These are phyloP conservation scores for Echinosophora koreensis DNA, from an alignment of 306 rosid genomes.

Conservation along the genomic window DNA sequence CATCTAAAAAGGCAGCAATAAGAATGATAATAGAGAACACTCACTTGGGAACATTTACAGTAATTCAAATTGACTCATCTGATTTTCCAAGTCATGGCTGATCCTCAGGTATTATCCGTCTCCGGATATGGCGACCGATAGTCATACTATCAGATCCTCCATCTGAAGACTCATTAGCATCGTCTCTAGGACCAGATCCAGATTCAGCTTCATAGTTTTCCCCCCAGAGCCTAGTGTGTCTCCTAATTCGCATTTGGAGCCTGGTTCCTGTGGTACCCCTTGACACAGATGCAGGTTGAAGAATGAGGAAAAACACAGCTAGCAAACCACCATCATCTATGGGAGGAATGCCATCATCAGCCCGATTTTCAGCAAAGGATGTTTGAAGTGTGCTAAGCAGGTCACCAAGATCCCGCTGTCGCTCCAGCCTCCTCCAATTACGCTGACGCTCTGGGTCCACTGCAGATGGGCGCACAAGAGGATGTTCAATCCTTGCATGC, in stretches of 20 bases:
- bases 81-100: slow-evolving; percentile 57
- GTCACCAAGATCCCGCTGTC: slow-evolving; percentile 96
- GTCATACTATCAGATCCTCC: slow-evolving; percentile 69
- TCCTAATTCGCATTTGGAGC: slow-evolving; percentile 80
- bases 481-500: slow-evolving; percentile 95
- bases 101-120: slow-evolving; percentile 75
- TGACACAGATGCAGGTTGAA: slow-evolving; percentile 83
- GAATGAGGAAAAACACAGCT: slow-evolving; percentile 86
- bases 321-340: slow-evolving; percentile 86
- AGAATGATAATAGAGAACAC: slow-evolving; percentile 41
- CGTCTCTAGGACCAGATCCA: slow-evolving; percentile 78
- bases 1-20: slow-evolving; percentile 28
- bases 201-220: slow-evolving; percentile 84
- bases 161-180: slow-evolving; percentile 83
- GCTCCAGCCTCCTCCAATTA: slow-evolving; percentile 90
- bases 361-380: slow-evolving; percentile 81
- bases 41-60: slow-evolving; percentile 53
- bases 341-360: slow-evolving; percentile 73
- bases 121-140: slow-evolving; percentile 61
- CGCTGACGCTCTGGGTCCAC: slow-evolving; percentile 94
- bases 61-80: slow-evolving; percentile 40
- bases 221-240: slow-evolving; percentile 83
- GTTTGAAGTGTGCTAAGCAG: slow-evolving; percentile 90
- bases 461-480: slow-evolving; percentile 86
- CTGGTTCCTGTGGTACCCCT: slow-evolving; percentile 72